A percentile compares a stretch with the other conserved stretches of the same genome.
These are phyloP conservation scores for Cymbopogon flexuosus DNA, from an alignment of 202 grass and related monocot species.

Conservation along the genomic window DNA sequence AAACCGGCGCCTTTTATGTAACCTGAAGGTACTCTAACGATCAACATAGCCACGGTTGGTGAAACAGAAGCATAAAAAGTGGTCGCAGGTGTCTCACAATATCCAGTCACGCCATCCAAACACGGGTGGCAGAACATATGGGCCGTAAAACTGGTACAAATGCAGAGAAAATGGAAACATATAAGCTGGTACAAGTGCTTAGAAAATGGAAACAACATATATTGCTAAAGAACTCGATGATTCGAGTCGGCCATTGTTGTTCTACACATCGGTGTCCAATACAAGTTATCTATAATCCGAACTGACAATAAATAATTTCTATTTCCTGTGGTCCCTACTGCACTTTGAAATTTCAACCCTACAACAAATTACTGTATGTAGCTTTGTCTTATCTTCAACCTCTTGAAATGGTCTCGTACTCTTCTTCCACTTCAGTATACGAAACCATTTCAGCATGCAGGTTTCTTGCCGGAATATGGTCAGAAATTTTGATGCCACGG, in stretches of 20 bases:
- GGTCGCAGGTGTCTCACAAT: neutral
- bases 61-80: neutral
- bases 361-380: neutral
- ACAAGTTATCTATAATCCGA: neutral
- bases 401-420: neutral
- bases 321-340: neutral
- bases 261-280: neutral
- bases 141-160: neutral
- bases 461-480: neutral
- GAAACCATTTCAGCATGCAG: neutral
- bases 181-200: neutral
- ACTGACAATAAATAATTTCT: neutral
- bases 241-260: constrained; percentile 6
- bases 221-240: neutral
- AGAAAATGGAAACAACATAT: neutral
- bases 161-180: too few species aligned
- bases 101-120: neutral
- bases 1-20: neutral
- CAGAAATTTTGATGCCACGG: neutral
- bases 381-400: neutral
- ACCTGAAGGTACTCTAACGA: neutral
- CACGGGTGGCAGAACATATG: neutral
- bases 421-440: neutral
- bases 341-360: constrained; percentile 24
- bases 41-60: neutral